Base-by-base conservation (phyloP, 768 basidiomycete genomes). In the Russula brevipes region DNA sequence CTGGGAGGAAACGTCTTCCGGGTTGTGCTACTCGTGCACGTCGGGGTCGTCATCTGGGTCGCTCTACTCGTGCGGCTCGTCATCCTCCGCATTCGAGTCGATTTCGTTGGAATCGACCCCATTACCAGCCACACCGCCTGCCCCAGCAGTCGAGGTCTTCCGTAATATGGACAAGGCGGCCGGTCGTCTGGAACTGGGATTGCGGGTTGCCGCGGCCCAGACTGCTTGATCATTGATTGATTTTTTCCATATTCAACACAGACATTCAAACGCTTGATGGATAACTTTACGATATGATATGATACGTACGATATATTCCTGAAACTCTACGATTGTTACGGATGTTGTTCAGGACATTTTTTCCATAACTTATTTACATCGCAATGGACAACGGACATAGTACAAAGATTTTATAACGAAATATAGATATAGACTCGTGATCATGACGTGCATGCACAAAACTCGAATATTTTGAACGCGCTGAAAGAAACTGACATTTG, bases 81-180 rank as follows among this genome's bases (percentile, higher is more conserved):
- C 62, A 0, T 47, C 57, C 0, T 59, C 62, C 5, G 46, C 57
- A 9, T 59, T 64, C 33, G 57, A 54, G 11, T 47, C 51, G 10
- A 47, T 14, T 16, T 59, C 62, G 5, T 46, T 10, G 10, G 44
- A 31, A 5, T 59, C 51, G 14, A 53, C n/a, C 10, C 7, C 2
- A 2, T 2, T 54, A 17, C 57, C 57, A 7, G 8, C 31, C 4
- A 64, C 63, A n/a, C 63, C 63, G 4, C 63, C 63, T 50, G 19
- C 46, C 36, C 52, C 31, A 17, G 57, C 44, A 24, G 53, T 35
- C 8, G 52, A 59, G 36, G 41, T 7, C 5, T 49, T 59, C 7
- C 10, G 35, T 14, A 14, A 11, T 0, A 14, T 57, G 42, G 35
- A 31, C 2, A 63, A 63, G 44, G 42, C 7, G 30, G 3, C 24